A percentile compares a stretch with the other conserved stretches of the same genome.
phyloP scores from a whole-genome alignment of 495 filamentous ascomycete genomes.

The Chaetomium fimeti region DNA sequence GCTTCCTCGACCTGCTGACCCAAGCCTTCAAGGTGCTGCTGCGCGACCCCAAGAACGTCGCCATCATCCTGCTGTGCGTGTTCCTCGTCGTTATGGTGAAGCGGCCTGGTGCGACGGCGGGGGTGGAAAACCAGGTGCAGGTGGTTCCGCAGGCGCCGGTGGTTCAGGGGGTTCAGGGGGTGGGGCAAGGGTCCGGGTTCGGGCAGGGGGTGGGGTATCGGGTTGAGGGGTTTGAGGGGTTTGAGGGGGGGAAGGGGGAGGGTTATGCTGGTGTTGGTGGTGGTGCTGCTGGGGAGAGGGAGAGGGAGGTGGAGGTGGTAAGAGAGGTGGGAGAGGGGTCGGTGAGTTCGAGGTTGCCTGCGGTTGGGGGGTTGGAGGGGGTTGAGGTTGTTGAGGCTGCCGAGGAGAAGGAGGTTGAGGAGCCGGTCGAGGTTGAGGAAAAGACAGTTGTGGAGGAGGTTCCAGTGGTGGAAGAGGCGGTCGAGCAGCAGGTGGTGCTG shows the following conservation, averaged over 20 bases:
- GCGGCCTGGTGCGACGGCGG: constrained; percentile 12
- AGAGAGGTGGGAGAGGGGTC: background rate
- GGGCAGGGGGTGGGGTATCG: background rate
- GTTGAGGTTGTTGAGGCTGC: background rate
- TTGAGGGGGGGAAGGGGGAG: background rate
- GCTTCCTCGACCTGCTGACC: constrained; percentile 59
- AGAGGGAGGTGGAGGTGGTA: background rate
- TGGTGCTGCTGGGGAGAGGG: background rate
- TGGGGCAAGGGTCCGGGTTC: background rate
- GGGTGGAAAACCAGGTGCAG: background rate
- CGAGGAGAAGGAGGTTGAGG: background rate
- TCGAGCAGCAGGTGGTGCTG: background rate
- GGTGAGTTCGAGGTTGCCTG: background rate
- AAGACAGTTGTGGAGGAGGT: background rate
- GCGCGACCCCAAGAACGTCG: constrained; percentile 68
- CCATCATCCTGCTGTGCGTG: constrained; percentile 60
- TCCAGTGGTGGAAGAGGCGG: background rate
- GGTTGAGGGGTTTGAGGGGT: background rate
- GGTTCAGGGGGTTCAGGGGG: background rate
- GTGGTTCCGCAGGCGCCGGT: background rate
- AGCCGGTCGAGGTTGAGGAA: background rate
- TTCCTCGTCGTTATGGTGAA: constrained; percentile 56
- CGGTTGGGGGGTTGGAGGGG: background rate
- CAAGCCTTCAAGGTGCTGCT: constrained; percentile 62
- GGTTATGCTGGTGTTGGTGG: background rate